These are phyloP conservation scores for Cladosporium oxysporum DNA, from an alignment of 2,329 filamentous ascomycete species.

Conservation along the genomic window DNA sequence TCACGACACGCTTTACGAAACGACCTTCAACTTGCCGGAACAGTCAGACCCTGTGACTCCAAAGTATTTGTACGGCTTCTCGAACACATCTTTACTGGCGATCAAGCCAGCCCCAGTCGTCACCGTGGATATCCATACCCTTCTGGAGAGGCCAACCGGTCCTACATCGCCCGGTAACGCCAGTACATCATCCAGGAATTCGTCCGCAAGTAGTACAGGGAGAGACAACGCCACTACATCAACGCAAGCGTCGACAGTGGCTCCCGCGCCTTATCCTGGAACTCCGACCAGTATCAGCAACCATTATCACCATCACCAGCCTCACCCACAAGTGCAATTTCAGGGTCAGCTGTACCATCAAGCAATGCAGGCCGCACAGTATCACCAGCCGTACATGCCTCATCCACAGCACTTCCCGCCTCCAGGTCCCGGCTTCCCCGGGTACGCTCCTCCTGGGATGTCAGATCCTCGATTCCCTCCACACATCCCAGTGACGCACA, in stretches of 20 bases:
- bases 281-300: constrained; percentile 20
- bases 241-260: constrained; percentile 24
- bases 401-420: constrained; percentile 28
- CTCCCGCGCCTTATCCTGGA: constrained; percentile 19
- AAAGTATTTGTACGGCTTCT: background rate
- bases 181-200: constrained; percentile 40
- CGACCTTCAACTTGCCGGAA: background rate
- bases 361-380: constrained; percentile 30
- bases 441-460: constrained; percentile 16
- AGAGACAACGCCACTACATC: constrained; percentile 17
- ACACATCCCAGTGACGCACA: constrained; percentile 40
- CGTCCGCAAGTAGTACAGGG: constrained; percentile 16
- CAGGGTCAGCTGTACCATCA: constrained; percentile 31
- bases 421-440: constrained; percentile 4
- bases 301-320: constrained; percentile 27
- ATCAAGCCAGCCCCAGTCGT: constrained; percentile 52
- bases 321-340: constrained; percentile 27
- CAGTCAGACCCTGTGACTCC: background rate
- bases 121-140: constrained; percentile 93
- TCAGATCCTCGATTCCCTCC: constrained; percentile 24
- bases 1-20: constrained; percentile 10
- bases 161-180: constrained; percentile 60
- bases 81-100: constrained; percentile 40
- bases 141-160: constrained; percentile 76
- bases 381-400: constrained; percentile 31